Percentiles rank a stretch among this genome's conserved stretches.
phyloP scores from a whole-genome alignment of 2,329 filamentous ascomycete genomes.

The Tolypocladium pustulatum region DNA sequence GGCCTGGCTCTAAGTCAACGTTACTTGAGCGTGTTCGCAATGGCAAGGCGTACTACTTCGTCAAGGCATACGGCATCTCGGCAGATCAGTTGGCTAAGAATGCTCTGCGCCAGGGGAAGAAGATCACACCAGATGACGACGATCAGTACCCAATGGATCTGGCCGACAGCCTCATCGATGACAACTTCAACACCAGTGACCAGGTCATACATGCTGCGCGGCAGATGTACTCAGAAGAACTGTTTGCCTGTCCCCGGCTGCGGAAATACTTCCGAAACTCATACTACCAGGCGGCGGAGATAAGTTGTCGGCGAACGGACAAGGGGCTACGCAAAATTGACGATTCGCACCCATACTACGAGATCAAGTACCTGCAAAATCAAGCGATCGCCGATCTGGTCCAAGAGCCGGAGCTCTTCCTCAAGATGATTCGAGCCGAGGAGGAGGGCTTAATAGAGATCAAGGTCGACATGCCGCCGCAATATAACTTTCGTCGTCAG shows the following conservation, averaged over 20 bases:
- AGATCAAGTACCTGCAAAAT: conserved; percentile 91
- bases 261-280: conserved; percentile 74
- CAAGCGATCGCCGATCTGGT: conserved; percentile 77
- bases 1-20: conserved; percentile 72
- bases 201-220: conserved; percentile 71
- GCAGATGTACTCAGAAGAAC: conserved; percentile 82
- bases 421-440: conserved; percentile 97
- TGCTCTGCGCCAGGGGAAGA: conserved; percentile 65
- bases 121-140: conserved; percentile 77
- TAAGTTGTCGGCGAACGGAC: conserved; percentile 84
- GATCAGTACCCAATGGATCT: conserved; percentile 72
- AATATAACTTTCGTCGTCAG: conserved; percentile 63
- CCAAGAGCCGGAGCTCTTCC: conserved; percentile 74
- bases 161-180: conserved; percentile 66
- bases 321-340: conserved; percentile 91
- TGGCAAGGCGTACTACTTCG: conserved; percentile 69
- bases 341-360: conserved; percentile 91
- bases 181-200: conserved; percentile 64
- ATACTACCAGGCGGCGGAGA: conserved; percentile 73
- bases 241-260: conserved; percentile 80
- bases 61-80: conserved; percentile 81
- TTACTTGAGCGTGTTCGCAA: conserved; percentile 78
- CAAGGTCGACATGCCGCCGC: conserved; percentile 64
- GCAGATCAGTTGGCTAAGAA: conserved; percentile 85
- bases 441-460: conserved; percentile 88